Evolutionary conservation across 768 basidiomycete species (phyloP), one percentile per base, ranked within the genome.

Genomic region (Cystoderma amianthinum): DNA sequence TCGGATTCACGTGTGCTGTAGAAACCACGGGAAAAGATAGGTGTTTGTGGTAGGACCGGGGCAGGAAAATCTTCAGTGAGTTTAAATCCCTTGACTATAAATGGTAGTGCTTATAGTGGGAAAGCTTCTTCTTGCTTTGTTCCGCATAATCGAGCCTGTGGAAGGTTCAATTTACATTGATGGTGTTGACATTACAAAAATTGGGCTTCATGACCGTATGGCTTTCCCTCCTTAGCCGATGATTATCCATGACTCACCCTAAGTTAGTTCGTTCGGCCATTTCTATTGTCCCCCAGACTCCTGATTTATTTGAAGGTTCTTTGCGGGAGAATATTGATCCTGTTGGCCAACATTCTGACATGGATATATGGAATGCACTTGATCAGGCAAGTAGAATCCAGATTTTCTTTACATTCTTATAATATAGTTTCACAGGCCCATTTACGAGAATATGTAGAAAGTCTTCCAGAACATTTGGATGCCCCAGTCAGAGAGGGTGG

Each of bases 261-360:
- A 19, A 41, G 25, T 37, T 47, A 83, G 86, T 91, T 36, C 79
- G 88, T 6, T 83, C 82, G 3, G 71, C 72, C 23, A 80, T 94
- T 43, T 85, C 86, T 2, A 94, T 94, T 54, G 89, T 93, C 12
- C 90, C 90, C 2, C 90, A 94, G 58, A 80, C 65, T 46, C 76
- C 80, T 2, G 81, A 82, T 53, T 52, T 84, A 17, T 83, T 82
- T 46, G 80, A 82, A 53, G 85, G 85, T 3, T 81, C 81, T 0
- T 60, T 91, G 11, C 75, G 90, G 41, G 81, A 91, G 49, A 96
- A 96, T 53, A 84, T 96, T 42, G 94, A 96, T 58, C 94, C 93
- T 6, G 73, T 85, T 13, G 83, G 84, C 1, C 66, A 72, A 43
- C 64, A 87, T 45, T 66, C 71, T 13, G 94, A 98, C 59, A 73